Evolutionary conservation across 495 filamentous ascomycete species (phyloP).

Genomic region (Jackrogersella multiformis): DNA sequence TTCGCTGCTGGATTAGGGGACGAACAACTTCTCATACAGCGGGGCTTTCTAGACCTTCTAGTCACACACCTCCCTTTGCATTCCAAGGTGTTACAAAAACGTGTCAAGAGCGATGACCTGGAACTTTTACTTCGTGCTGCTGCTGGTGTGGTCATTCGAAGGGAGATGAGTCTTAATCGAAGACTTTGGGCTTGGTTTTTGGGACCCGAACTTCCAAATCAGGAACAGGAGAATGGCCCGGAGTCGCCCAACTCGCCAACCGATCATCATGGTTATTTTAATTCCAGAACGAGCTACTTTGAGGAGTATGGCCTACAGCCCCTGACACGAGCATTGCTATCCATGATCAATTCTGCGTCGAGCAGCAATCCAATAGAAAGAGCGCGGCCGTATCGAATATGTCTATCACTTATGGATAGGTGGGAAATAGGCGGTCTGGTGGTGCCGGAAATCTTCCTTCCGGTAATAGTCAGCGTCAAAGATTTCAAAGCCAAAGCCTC

Average conservation of each 20-base stretch:
- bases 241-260: constrained; percentile 61
- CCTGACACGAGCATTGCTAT: constrained; percentile 76
- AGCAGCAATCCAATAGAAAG: constrained; percentile 69
- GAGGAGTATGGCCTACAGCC: constrained; percentile 77
- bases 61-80: constrained; percentile 92
- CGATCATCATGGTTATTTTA: constrained; percentile 52
- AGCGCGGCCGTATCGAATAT: constrained; percentile 90
- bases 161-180: constrained; percentile 96
- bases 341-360: constrained; percentile 70
- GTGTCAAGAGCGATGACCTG: constrained; percentile 75
- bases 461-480: constrained; percentile 80
- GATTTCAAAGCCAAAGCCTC: constrained; percentile 68
- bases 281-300: constrained; percentile 76
- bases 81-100: constrained; percentile 79
- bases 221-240: constrained; percentile 54
- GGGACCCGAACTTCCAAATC: constrained; percentile 74
- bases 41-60: constrained; percentile 91
- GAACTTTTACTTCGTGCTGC: constrained; percentile 84
- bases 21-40: constrained; percentile 88
- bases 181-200: constrained; percentile 97
- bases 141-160: constrained; percentile 79
- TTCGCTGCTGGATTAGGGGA: constrained; percentile 91
- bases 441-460: constrained; percentile 85
- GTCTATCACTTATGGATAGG: constrained; percentile 93
- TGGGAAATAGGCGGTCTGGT: constrained; percentile 95